Base-by-base conservation (phyloP, 2,329 filamentous ascomycete species). In the Exophiala mesophila region DNA sequence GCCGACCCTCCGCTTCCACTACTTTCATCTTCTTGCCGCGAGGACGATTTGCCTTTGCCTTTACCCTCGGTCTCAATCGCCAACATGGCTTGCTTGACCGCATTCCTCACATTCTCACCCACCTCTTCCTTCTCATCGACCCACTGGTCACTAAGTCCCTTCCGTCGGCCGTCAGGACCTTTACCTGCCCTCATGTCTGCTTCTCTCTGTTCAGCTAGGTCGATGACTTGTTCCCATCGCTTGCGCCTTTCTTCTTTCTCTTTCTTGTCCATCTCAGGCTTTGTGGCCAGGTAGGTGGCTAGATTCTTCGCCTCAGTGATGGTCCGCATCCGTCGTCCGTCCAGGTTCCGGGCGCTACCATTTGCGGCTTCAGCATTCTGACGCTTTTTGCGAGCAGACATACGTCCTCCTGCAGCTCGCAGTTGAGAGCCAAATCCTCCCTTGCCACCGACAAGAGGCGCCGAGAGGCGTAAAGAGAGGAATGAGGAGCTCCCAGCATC, bases 371-470 rank as follows among this genome's bases (percentile, higher is more conserved):
- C 52, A 26, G 94, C 88, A 39, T 80, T 82, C 56, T 85, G 80
- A 42, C 83, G 83, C 59, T 83, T 83, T 71, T 94, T 94, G 55
- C 82, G 80, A n/a, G 86, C 90, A 2, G 88, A 94, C 92, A 98
- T 98, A 69, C 94, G 90, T 29, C 94, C 92, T 60, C 94, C 92
- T 3, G 92, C 92, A 0, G 94, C 92, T 60, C 94, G 87, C 26
- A 98, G 80, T 64, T 98, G 94, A 2, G 90, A 97, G 40, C 92
- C 92, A 62, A 98, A 98, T 59, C 92, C 92, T 65, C 92, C 92
- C 63, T 98, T 98, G 61, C 94, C 94, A 69, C 94, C 92, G 55
- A 83, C 85, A 28, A 96, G 69, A 4, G 85, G 84, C 2, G 83
- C 72, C 5, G 81, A 83, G 20, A 98, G 78, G 40, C 88, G 86